Conservation (phyloP, 2,329 filamentous ascomycete genomes). For the Basipetospora sp. region DNA sequence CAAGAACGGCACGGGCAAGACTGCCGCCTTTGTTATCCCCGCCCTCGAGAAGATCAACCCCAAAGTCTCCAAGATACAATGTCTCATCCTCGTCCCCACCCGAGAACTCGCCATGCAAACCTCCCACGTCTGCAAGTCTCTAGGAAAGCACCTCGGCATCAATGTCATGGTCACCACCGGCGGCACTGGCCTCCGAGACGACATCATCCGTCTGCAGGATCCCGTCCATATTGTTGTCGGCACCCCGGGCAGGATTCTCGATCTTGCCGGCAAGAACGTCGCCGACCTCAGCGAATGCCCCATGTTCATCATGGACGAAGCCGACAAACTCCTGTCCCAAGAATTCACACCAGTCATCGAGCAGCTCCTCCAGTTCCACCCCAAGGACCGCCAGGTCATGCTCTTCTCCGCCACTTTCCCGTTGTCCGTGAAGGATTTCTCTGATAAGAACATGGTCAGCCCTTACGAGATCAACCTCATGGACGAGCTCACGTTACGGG, state of each 20-base stretch:
- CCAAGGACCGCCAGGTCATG: constrained; percentile 97
- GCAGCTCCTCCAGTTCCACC: constrained; percentile 85
- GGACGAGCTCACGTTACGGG: constrained; percentile 93
- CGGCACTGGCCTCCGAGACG: constrained; percentile 85
- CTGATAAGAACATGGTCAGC: constrained; percentile 90
- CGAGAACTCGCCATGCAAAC: constrained; percentile 95
- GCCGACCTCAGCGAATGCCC: constrained; percentile 91
- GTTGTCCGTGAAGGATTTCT: constrained; percentile 92
- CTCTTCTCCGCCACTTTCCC: constrained; percentile 97
- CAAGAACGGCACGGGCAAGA: constrained; percentile 98
- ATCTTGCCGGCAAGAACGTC: constrained; percentile 89
- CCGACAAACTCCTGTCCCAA: constrained; percentile 88
- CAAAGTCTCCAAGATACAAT: constrained; percentile 91
- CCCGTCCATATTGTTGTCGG: constrained; percentile 95
- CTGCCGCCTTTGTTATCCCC: constrained; percentile 92
- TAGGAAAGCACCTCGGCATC: constrained; percentile 90
- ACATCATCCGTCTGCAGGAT: constrained; percentile 88
- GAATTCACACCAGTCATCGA: constrained; percentile 98
- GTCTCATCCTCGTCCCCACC: constrained; percentile 88
- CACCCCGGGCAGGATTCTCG: constrained; percentile 88
- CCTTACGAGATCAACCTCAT: constrained; percentile 99
- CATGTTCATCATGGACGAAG: constrained; percentile 99
- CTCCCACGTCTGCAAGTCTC: constrained; percentile 95
- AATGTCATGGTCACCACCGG: constrained; percentile 99
- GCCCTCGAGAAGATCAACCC: constrained; percentile 91